A percentile compares a stretch with the other conserved stretches of the same genome.
Conservation (phyloP, 371 early-diverging fungal genomes). For the Batkoa obscura region DNA sequence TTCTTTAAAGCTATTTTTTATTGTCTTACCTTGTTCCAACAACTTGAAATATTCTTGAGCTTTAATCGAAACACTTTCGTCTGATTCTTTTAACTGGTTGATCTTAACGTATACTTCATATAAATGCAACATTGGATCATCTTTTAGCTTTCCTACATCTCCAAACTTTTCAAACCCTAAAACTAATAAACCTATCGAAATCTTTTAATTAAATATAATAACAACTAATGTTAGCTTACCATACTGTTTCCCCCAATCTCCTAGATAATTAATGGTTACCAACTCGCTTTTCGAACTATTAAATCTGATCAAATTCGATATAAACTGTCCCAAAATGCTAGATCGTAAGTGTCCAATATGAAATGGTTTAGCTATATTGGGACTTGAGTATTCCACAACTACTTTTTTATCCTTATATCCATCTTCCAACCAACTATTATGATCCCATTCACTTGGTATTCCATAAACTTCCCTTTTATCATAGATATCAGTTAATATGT, state of each 20-base stretch:
- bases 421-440: slow-evolving; percentile 15
- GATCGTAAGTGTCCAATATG: slow-evolving; percentile 97
- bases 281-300: slow-evolving; percentile 76
- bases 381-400: slow-evolving; percentile 89
- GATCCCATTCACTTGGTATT: not conserved
- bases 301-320: slow-evolving; percentile 42
- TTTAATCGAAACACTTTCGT: slow-evolving; percentile 26
- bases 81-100: slow-evolving; percentile 37
- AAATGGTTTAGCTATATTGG: slow-evolving; percentile 99
- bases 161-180: slow-evolving; percentile 77
- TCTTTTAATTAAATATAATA: not conserved
- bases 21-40: slow-evolving; percentile 70
- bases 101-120: slow-evolving; percentile 92
- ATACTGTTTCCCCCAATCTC: slow-evolving; percentile 99
- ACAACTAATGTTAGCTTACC: slow-evolving; percentile 21
- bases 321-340: slow-evolving; percentile 93
- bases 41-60: slow-evolving; percentile 81
- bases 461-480: slow-evolving; percentile 33
- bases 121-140: slow-evolving; percentile 84
- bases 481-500: slow-evolving; percentile 29
- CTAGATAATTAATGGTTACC: slow-evolving; percentile 92
- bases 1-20: not conserved
- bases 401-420: slow-evolving; percentile 31
- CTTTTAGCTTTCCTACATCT: slow-evolving; percentile 46
- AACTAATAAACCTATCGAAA: slow-evolving; percentile 56